phyloP scores from a whole-genome alignment of 495 filamentous ascomycete genomes.

The Penicillium atrosanguineum region DNA sequence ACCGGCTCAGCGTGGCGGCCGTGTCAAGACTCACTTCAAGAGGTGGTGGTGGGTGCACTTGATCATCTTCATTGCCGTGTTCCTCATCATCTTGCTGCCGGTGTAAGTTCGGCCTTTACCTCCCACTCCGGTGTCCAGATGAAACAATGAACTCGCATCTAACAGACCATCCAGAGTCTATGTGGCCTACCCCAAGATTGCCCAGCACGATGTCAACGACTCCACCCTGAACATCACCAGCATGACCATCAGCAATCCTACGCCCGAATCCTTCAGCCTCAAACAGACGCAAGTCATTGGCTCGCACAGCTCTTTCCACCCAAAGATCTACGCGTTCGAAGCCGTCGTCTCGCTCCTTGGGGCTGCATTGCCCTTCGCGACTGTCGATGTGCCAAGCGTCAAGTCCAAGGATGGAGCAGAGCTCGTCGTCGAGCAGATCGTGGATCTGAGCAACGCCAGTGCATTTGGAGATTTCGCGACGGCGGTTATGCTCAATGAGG shows the following conservation, averaged over 20 bases:
- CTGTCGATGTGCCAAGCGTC: slow-evolving; percentile 52
- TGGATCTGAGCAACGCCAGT: slow-evolving; percentile 48
- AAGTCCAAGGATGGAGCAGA: slow-evolving; percentile 55
- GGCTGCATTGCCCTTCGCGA: slow-evolving; percentile 51
- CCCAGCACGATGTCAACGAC: slow-evolving; percentile 63
- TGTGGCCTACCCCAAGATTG: slow-evolving; percentile 70
- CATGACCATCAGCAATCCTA: slow-evolving; percentile 58
- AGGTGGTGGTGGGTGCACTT: slow-evolving; percentile 74
- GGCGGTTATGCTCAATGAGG: slow-evolving; percentile 53
- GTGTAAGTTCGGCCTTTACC: slow-evolving; percentile 54
- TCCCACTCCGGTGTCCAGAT: too few relatives aligned
- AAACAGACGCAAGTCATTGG: slow-evolving; percentile 48
- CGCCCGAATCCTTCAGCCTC: slow-evolving; percentile 55
- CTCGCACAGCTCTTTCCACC: slow-evolving; percentile 48
- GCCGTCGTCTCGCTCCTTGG: slow-evolving; percentile 53
- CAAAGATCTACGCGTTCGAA: slow-evolving; percentile 54
- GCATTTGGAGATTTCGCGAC: slow-evolving; percentile 59
- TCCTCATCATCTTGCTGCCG: slow-evolving; percentile 60
- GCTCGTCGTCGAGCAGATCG: slow-evolving; percentile 51
- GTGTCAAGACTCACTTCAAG: slow-evolving; percentile 47
- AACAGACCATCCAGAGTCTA: slow-evolving; percentile 52
- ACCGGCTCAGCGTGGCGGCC: slow-evolving; percentile 29
- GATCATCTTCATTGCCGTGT: slow-evolving; percentile 52
- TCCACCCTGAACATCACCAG: slow-evolving; percentile 59
- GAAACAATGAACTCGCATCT: not conserved